Evolutionary conservation across 768 basidiomycete species (phyloP).

Genomic region (Kwoniella sp.): DNA sequence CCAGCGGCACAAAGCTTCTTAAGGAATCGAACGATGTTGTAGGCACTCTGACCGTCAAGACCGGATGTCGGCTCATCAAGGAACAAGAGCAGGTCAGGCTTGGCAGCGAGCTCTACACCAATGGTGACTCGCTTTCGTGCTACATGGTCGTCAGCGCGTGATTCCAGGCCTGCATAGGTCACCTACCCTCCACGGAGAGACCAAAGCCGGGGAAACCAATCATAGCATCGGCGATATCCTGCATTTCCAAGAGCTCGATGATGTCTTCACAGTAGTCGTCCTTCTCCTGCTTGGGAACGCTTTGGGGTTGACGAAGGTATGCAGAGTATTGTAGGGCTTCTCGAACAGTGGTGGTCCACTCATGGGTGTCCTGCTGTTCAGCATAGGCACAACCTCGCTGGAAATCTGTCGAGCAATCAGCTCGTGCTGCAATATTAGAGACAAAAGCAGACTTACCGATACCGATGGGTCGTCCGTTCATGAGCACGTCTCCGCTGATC

Average conservation of each 20-base stretch:
- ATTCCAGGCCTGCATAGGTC: background rate
- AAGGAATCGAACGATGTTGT: conserved; percentile 58
- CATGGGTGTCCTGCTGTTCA: conserved; percentile 68
- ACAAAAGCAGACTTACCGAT: background rate
- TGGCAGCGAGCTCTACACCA: conserved; percentile 80
- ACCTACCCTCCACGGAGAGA: conserved; percentile 59
- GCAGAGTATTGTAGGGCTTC: conserved; percentile 79
- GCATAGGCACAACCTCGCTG: conserved; percentile 71
- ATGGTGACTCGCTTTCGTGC: conserved; percentile 78
- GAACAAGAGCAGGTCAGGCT: conserved; percentile 76
- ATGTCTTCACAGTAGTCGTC: conserved; percentile 66
- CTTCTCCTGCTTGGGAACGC: conserved; percentile 65
- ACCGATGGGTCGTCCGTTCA: conserved; percentile 61
- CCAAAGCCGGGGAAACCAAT: conserved; percentile 60
- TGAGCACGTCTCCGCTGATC: conserved; percentile 65
- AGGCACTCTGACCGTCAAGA: conserved; percentile 53
- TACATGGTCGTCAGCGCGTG: conserved; percentile 6
- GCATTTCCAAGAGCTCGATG: conserved; percentile 77
- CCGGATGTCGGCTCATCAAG: conserved; percentile 86
- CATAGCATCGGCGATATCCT: conserved; percentile 76
- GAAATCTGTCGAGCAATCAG: no score
- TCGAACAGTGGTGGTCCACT: conserved; percentile 68
- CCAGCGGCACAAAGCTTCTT: conserved; percentile 71
- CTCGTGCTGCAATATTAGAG: background rate
- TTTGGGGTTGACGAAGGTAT: conserved; percentile 66